A percentile compares a stretch with the other conserved stretches of the same genome.
Conservation (phyloP, 495 filamentous ascomycete genomes). For the Neurospora discreta region DNA sequence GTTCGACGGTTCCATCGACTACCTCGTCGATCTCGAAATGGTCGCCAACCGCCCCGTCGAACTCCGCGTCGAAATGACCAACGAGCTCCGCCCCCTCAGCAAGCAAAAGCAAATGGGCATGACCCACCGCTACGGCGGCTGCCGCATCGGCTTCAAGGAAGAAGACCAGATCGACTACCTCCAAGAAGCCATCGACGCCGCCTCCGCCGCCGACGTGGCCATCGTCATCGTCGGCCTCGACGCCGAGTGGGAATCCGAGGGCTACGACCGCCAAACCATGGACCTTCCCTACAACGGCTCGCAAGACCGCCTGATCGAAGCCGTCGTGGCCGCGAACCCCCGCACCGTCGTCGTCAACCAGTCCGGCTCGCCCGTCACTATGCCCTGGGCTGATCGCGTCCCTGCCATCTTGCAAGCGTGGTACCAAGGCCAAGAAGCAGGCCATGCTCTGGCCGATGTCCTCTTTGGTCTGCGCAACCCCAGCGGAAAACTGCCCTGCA, state of each 20-base stretch:
- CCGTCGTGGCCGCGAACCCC: slow-evolving; percentile 60
- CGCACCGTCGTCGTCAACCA: slow-evolving; percentile 71
- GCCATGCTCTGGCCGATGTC: slow-evolving; percentile 75
- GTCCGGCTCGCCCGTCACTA: slow-evolving; percentile 72
- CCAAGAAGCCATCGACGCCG: slow-evolving; percentile 57
- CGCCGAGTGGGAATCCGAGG: slow-evolving; percentile 82
- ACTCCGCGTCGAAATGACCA: slow-evolving; percentile 47
- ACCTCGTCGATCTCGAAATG: slow-evolving; percentile 41
- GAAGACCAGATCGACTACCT: slow-evolving; percentile 60
- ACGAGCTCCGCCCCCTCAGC: slow-evolving; percentile 43
- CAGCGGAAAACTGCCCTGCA: slow-evolving; percentile 72
- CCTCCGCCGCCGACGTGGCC: slow-evolving; percentile 59
- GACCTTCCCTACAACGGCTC: slow-evolving; percentile 59
- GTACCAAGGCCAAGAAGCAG: slow-evolving; percentile 83
- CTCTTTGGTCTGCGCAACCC: slow-evolving; percentile 78
- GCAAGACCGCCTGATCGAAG: slow-evolving; percentile 63
- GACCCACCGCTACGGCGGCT: slow-evolving; percentile 56
- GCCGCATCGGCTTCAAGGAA: slow-evolving; percentile 66
- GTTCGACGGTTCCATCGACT: slow-evolving; percentile 47
- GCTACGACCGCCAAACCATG: slow-evolving; percentile 75
- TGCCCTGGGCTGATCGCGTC: slow-evolving; percentile 67
- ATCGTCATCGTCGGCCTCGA: slow-evolving; percentile 72
- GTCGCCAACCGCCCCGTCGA: slow-evolving; percentile 36
- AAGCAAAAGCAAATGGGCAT: slow-evolving; percentile 40
- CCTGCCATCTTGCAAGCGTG: slow-evolving; percentile 65